phyloP scores from a whole-genome alignment of 164 flowering plant species.

The Hamamelis virginiana region DNA sequence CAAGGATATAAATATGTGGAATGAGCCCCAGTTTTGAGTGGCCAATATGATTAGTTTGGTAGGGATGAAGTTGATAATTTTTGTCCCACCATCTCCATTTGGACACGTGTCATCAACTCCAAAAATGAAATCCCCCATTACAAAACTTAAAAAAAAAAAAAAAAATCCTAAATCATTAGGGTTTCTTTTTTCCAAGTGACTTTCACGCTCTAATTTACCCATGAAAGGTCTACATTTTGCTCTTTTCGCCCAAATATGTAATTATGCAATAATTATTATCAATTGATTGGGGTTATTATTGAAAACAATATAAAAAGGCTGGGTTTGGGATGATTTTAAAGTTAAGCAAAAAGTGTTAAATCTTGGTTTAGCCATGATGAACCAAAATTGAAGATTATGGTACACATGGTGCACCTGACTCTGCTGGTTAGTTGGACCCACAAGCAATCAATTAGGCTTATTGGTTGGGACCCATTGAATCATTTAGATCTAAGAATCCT shows the following conservation, averaged over 20 bases:
- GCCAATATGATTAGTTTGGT: constrained; percentile 9
- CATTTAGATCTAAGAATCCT: constrained; percentile 9
- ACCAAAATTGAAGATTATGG: neutral
- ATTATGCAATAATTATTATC: neutral
- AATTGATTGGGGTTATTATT: neutral
- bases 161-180: no score
- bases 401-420: neutral
- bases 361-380: neutral
- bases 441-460: neutral
- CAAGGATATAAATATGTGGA: no score
- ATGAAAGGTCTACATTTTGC: neutral
- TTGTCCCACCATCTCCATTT: neutral
- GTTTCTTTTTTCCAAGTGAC: no score
- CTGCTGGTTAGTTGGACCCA: neutral
- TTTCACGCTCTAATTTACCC: neutral
- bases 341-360: neutral
- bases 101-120: neutral
- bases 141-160: neutral
- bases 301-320: neutral
- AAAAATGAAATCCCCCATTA: neutral
- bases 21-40: neutral
- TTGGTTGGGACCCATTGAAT: neutral
- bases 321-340: neutral
- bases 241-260: neutral
- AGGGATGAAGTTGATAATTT: neutral